phyloP scores from a whole-genome alignment of 2,329 filamentous ascomycete genomes.

The Phialocephala subalpina region DNA sequence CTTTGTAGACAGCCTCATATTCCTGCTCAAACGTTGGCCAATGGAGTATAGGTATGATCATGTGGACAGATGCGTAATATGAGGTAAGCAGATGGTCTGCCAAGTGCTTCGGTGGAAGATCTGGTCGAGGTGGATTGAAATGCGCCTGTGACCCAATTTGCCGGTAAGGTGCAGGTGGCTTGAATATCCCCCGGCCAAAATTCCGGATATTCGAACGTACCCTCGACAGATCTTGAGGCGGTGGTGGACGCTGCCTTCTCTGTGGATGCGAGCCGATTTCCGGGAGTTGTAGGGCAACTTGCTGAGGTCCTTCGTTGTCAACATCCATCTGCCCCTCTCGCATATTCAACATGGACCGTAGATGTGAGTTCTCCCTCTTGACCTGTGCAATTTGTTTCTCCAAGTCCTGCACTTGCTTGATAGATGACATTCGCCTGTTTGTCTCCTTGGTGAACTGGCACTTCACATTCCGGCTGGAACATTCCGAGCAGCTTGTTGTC shows the following conservation, averaged over 20 bases:
- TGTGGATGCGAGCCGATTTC: slow-evolving; percentile 72
- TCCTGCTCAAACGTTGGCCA: slow-evolving; percentile 83
- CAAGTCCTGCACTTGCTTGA: slow-evolving; percentile 97
- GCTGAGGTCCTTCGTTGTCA: slow-evolving; percentile 43
- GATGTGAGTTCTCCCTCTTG: slow-evolving; percentile 79
- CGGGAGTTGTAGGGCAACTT: slow-evolving; percentile 65
- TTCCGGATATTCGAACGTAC: slow-evolving; percentile 77
- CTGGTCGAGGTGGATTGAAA: slow-evolving; percentile 64
- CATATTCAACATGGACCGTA: slow-evolving; percentile 68
- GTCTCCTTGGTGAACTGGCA: slow-evolving; percentile 99
- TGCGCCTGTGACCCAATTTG: slow-evolving; percentile 55
- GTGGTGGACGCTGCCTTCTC: slow-evolving; percentile 65
- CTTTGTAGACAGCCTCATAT: slow-evolving; percentile 79
- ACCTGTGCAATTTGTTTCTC: slow-evolving; percentile 88
- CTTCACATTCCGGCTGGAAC: slow-evolving; percentile 93
- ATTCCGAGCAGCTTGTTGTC: slow-evolving; percentile 95
- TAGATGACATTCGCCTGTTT: slow-evolving; percentile 97
- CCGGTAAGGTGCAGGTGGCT: slow-evolving; percentile 75
- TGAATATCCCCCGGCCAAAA: slow-evolving; percentile 81
- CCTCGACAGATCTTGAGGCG: slow-evolving; percentile 73
- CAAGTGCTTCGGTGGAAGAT: slow-evolving; percentile 73
- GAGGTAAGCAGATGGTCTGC: slow-evolving; percentile 77
- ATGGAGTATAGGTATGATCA: slow-evolving; percentile 84
- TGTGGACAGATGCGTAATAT: slow-evolving; percentile 81
- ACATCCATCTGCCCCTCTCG: slow-evolving; percentile 54